Evolutionary conservation across 352 stramenopile species (phyloP).

Genomic region (Globisporangium carolinianum): DNA sequence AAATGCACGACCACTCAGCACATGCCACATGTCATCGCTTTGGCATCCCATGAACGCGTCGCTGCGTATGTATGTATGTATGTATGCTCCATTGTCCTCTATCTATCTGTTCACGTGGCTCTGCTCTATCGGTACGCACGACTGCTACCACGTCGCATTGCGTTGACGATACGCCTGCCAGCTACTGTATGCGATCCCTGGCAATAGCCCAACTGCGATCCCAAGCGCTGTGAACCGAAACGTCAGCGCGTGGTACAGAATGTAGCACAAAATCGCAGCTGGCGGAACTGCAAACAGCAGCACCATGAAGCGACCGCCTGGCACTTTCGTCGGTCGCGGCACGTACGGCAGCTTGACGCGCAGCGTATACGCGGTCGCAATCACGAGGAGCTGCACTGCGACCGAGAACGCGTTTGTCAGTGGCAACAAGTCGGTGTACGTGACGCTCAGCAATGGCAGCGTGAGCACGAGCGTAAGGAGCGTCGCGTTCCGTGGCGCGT

Average conservation of each 20-base stretch:
- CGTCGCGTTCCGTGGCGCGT: slow-evolving; percentile 28
- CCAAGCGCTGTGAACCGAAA: slow-evolving; percentile 20
- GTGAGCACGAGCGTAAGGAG: slow-evolving; percentile 27
- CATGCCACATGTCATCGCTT: too few species aligned
- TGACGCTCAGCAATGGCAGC: slow-evolving; percentile 35
- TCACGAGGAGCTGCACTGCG: slow-evolving; percentile 85
- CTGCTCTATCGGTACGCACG: too few species aligned
- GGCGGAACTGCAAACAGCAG: slow-evolving; percentile 28
- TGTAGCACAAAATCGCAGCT: slow-evolving; percentile 36
- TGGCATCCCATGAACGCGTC: too few species aligned
- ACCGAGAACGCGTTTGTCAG: slow-evolving; percentile 90
- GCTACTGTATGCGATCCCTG: slow-evolving; percentile 18
- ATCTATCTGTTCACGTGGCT: too few species aligned
- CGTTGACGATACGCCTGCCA: slow-evolving; percentile 12
- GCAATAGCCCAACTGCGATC: slow-evolving; percentile 26
- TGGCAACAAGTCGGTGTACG: slow-evolving; percentile 69
- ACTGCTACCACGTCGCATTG: not conserved
- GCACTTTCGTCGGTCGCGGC: slow-evolving; percentile 48
- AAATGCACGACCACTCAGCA: too few species aligned
- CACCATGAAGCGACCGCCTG: slow-evolving; percentile 32
- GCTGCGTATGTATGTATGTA: too few species aligned
- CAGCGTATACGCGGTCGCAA: slow-evolving; percentile 85
- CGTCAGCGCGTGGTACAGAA: slow-evolving; percentile 37
- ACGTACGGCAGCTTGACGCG: slow-evolving; percentile 66
- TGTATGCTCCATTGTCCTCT: too few species aligned